These are phyloP conservation scores for Pseudogymnoascus sp. DNA, from an alignment of 2,329 filamentous ascomycete genomes.

Conservation along the genomic window DNA sequence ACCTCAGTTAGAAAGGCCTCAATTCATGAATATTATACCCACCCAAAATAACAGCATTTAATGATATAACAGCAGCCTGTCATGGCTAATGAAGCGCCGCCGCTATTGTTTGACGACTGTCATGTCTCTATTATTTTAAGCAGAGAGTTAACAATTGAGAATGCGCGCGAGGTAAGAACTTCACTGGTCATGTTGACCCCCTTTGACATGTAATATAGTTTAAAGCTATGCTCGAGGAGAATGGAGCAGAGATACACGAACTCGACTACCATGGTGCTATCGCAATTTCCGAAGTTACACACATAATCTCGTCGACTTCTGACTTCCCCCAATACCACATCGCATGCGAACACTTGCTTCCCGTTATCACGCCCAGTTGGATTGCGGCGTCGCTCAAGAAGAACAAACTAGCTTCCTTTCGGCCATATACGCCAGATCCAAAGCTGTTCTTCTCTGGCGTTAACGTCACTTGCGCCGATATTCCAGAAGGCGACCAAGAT, in stretches of 20 bases:
- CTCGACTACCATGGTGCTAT: constrained; percentile 31
- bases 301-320: constrained; percentile 67
- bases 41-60: constrained; percentile 1
- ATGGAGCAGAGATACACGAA: constrained; percentile 30
- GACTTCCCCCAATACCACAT: constrained; percentile 84
- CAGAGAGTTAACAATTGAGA: constrained; percentile 16
- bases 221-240: constrained; percentile 21
- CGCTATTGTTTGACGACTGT: constrained; percentile 21
- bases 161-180: not conserved
- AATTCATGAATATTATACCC: constrained; percentile 2
- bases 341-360: constrained; percentile 68
- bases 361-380: constrained; percentile 79
- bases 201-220: constrained; percentile 15
- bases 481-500: constrained; percentile 81
- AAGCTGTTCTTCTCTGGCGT: constrained; percentile 83
- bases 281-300: constrained; percentile 42
- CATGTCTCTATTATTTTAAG: constrained; percentile 22
- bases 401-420: constrained; percentile 63
- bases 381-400: constrained; percentile 61
- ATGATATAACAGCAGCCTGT: not conserved
- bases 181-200: not conserved
- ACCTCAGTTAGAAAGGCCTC: not conserved
- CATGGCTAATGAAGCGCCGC: not conserved
- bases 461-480: constrained; percentile 70
- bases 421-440: constrained; percentile 85